Evolutionary conservation across 345 rosid species (phyloP), one percentile per base, ranked within the genome.

Genomic region (Hypericum androsaemum): DNA sequence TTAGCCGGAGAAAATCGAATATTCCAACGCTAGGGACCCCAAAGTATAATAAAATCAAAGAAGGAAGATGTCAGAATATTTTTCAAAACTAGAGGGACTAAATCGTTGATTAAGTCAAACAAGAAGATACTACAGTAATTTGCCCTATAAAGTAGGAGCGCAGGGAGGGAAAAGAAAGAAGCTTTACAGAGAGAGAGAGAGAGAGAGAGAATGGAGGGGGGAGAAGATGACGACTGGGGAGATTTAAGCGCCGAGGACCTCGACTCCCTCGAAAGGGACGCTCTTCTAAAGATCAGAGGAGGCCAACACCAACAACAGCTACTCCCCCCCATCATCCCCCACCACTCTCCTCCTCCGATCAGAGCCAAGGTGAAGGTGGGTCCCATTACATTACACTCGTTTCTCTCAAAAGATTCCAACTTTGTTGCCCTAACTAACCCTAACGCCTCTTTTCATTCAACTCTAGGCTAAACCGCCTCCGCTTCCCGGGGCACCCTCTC

Each of bases 201-300:
- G 4, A 22, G 12, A 43, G 12, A 56, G 43, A 40, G 37, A 51
- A 63, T 70, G 63, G 69, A 66, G 32, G 32, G 4, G 32, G 32
- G 32, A 66, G 88, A 80, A 39, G 71, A 61, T 11, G 77, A 68
- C 42, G 95, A 88, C 41, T 88, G 88, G 88, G 95, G 80, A 22
- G 32, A 22, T 49, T 75, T 80, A 53, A 85, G 78, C 12, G 68
- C 76, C 2, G 95, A 88, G 69, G 95, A 88, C 53, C 61, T 82
- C 45, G 97, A 85, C 53, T 77, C 64, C 54, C 75, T 89, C 7
- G 97, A 89, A 62, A 76, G 76, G 60, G 76, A 82, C 47, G 97
- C 97, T 65, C 67, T 77, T 46, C 77, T 54, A 35, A 80, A 63
- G 60, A 64, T 86, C 54, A 22, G 32, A 22, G 81, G 32, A 22